phyloP scores from a whole-genome alignment of 106 monocot species.

The Alisma plantagoaquatica region DNA sequence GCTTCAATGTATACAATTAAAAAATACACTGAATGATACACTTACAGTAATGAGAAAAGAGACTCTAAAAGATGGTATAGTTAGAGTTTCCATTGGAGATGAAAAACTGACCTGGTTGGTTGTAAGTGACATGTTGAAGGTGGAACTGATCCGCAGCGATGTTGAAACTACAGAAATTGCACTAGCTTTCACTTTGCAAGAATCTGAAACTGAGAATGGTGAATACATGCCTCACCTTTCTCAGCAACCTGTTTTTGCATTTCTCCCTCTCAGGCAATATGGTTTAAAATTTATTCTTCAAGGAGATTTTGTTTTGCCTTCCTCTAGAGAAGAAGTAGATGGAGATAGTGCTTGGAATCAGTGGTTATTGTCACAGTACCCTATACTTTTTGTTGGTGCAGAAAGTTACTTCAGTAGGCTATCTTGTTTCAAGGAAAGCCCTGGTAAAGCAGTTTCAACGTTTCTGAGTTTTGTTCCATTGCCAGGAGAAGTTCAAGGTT shows the following conservation, averaged over 20 bases:
- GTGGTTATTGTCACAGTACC: slow-evolving; percentile 91
- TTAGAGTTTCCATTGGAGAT: slow-evolving; percentile 73
- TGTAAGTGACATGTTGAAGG: slow-evolving; percentile 46
- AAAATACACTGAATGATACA: slow-evolving; percentile 51
- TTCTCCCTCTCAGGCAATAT: slow-evolving; percentile 90
- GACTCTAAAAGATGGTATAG: slow-evolving; percentile 58
- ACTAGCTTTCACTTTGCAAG: slow-evolving; percentile 80
- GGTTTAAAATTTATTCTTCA: slow-evolving; percentile 97
- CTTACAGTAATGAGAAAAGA: slow-evolving; percentile 65
- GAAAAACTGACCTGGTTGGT: slow-evolving; percentile 90
- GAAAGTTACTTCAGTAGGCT: slow-evolving; percentile 61
- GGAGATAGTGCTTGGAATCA: slow-evolving; percentile 97
- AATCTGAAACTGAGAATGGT: slow-evolving; percentile 37
- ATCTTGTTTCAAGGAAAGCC: slow-evolving; percentile 55
- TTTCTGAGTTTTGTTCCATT: slow-evolving; percentile 94
- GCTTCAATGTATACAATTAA: slow-evolving; percentile 76
- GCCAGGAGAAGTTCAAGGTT: slow-evolving; percentile 84
- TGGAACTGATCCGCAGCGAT: slow-evolving; percentile 42
- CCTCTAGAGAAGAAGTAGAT: slow-evolving; percentile 98
- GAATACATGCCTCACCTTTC: slow-evolving; percentile 53
- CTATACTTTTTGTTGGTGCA: slow-evolving; percentile 68
- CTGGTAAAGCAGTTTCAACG: slow-evolving; percentile 77
- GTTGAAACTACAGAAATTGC: slow-evolving; percentile 85
- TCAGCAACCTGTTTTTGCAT: slow-evolving; percentile 95
- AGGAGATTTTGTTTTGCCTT: slow-evolving; percentile 95